These are phyloP conservation scores for Pseudomonodictys pantanalensis DNA, from an alignment of 495 filamentous ascomycete genomes.

Conservation along the genomic window DNA sequence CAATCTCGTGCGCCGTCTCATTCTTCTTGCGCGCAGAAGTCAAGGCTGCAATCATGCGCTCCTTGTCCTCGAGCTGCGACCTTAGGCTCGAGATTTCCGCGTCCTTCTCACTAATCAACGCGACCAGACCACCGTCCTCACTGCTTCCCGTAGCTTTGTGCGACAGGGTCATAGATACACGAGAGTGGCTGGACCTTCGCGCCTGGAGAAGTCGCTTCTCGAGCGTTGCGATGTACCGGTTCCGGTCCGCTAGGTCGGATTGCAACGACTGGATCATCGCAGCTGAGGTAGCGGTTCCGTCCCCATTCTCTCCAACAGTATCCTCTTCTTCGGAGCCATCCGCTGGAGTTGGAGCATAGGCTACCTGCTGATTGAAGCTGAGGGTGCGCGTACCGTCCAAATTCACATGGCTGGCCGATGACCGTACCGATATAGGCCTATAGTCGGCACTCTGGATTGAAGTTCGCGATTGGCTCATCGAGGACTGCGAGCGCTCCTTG, in stretches of 20 bases:
- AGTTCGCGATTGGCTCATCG: conserved; percentile 67
- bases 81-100: conserved; percentile 88
- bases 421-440: conserved; percentile 58
- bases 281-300: conserved; percentile 76
- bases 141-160: conserved; percentile 47
- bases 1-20: conserved; percentile 68
- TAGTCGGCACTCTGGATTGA: conserved; percentile 52
- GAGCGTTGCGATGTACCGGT: conserved; percentile 89
- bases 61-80: conserved; percentile 90
- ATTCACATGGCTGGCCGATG: conserved; percentile 50
- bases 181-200: conserved; percentile 81
- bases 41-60: conserved; percentile 85
- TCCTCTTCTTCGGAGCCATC: conserved; percentile 58
- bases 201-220: conserved; percentile 92
- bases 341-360: conserved; percentile 1
- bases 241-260: conserved; percentile 91
- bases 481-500: conserved; percentile 67
- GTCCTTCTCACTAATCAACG: conserved; percentile 82
- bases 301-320: conserved; percentile 71
- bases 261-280: conserved; percentile 84
- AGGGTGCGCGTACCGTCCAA: conserved; percentile 32
- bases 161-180: conserved; percentile 67
- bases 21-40: conserved; percentile 83
- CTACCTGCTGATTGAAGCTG: conserved; percentile 9
- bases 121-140: conserved; percentile 64